These are phyloP conservation scores for Aschersonia sp. DNA, from an alignment of 2,329 filamentous ascomycete genomes.

Conservation along the genomic window DNA sequence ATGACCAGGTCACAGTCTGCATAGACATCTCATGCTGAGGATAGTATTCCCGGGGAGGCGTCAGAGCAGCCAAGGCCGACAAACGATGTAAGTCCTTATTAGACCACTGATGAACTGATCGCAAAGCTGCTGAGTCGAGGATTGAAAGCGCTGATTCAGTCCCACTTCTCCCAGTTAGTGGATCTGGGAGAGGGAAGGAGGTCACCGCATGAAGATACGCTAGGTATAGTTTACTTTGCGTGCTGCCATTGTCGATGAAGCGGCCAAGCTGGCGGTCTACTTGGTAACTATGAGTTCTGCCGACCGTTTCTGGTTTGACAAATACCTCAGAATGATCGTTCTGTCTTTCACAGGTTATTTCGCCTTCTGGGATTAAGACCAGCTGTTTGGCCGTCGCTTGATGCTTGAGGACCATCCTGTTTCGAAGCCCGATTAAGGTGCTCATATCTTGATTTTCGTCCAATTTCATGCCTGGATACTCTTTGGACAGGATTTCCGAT, in stretches of 20 bases:
- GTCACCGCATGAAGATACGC: slow-evolving; percentile 40
- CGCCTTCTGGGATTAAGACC: slow-evolving; percentile 23
- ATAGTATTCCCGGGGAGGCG: slow-evolving; percentile 22
- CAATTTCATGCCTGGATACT: slow-evolving; percentile 33
- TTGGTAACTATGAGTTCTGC: slow-evolving; percentile 24
- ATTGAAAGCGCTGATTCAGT: slow-evolving; percentile 37
- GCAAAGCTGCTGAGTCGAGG: slow-evolving; percentile 29
- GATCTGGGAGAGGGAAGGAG: slow-evolving; percentile 33
- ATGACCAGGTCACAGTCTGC: slow-evolving; percentile 30
- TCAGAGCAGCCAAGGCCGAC: neutral
- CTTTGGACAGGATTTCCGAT: slow-evolving; percentile 22
- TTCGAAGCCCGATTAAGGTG: slow-evolving; percentile 29
- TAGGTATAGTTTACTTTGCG: slow-evolving; percentile 36
- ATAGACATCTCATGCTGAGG: slow-evolving; percentile 23
- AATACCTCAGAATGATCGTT: slow-evolving; percentile 18
- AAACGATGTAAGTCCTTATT: slow-evolving; percentile 1
- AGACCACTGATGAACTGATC: slow-evolving; percentile 20
- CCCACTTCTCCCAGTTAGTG: slow-evolving; percentile 31
- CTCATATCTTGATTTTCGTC: slow-evolving; percentile 22
- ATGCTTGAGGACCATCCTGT: slow-evolving; percentile 28
- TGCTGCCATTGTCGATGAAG: slow-evolving; percentile 31
- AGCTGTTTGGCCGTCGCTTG: slow-evolving; percentile 12
- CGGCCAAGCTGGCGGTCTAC: slow-evolving; percentile 34
- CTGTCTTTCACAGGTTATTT: neutral
- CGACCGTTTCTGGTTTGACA: slow-evolving; percentile 12